Percentiles rank a stretch among this genome's conserved stretches.
phyloP scores from a whole-genome alignment of 108 stramenopile species.

The Skeletonema potamos region DNA sequence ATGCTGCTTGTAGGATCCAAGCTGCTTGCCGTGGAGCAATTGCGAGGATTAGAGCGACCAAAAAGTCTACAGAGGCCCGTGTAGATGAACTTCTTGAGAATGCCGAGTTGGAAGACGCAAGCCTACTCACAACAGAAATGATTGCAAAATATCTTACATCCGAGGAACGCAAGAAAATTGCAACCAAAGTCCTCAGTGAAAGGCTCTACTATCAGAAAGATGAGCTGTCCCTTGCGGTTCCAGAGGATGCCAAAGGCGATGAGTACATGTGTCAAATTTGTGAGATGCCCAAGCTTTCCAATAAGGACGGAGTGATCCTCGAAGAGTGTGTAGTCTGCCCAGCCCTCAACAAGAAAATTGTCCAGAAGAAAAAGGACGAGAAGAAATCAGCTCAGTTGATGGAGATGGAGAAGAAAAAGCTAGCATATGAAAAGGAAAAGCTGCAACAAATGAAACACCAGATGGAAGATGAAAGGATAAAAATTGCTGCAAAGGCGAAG shows the following conservation, averaged over 20 bases:
- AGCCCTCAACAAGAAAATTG: not conserved
- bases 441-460: not conserved
- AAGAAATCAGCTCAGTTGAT: not conserved
- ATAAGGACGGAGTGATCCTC: not conserved
- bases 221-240: not conserved
- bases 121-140: not conserved
- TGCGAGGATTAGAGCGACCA: not conserved
- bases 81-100: not conserved
- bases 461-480: not conserved
- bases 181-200: not conserved
- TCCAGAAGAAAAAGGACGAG: not conserved
- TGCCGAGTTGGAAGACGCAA: not conserved
- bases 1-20: conserved; percentile 1
- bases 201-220: not conserved
- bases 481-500: not conserved
- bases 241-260: not conserved
- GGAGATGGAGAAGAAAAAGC: not conserved
- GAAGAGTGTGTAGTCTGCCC: not conserved
- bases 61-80: not conserved
- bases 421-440: not conserved
- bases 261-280: not conserved
- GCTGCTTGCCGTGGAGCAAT: not conserved
- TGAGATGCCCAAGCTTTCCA: not conserved
- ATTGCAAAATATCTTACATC: not conserved
- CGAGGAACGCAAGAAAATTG: conserved; percentile 5